phyloP scores from a whole-genome alignment of 805 yeast species.

The Spathaspora gorwiae region DNA sequence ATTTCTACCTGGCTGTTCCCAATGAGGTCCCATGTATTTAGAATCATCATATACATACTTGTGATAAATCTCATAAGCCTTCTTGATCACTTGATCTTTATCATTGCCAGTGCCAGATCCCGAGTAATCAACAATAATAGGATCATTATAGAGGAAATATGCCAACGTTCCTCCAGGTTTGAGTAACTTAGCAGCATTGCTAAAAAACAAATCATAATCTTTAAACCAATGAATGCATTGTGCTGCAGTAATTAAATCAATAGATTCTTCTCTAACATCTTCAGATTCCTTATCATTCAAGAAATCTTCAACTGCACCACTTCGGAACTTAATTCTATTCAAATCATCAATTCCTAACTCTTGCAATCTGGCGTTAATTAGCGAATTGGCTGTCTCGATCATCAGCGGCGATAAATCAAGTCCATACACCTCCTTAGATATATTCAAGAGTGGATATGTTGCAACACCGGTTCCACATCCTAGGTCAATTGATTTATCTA shows the following conservation, averaged over 20 bases:
- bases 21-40: conserved; percentile 55
- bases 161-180: conserved; percentile 40
- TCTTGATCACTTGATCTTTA: conserved; percentile 12
- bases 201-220: conserved; percentile 27
- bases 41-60: conserved; percentile 41
- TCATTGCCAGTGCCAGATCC: conserved; percentile 3
- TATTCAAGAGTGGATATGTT: conserved; percentile 38
- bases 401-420: conserved; percentile 45
- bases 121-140: conserved; percentile 25
- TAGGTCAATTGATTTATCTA: conserved; percentile 29
- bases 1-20: conserved; percentile 83
- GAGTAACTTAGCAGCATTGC: conserved; percentile 31
- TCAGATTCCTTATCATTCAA: conserved; percentile 8
- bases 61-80: conserved; percentile 26
- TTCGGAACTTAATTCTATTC: conserved; percentile 24
- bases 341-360: conserved; percentile 22
- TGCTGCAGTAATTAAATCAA: conserved; percentile 39
- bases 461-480: conserved; percentile 58
- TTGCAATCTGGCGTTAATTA: conserved; percentile 18
- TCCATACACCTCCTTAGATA: conserved; percentile 38
- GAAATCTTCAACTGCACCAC: conserved; percentile 31
- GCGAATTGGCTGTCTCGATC: conserved; percentile 40
- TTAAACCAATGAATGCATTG: conserved; percentile 41
- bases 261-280: conserved; percentile 12
- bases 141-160: conserved; percentile 41